Conservation (phyloP, 1,284 basidiomycete species). For the Leucoagaricus sp. region DNA sequence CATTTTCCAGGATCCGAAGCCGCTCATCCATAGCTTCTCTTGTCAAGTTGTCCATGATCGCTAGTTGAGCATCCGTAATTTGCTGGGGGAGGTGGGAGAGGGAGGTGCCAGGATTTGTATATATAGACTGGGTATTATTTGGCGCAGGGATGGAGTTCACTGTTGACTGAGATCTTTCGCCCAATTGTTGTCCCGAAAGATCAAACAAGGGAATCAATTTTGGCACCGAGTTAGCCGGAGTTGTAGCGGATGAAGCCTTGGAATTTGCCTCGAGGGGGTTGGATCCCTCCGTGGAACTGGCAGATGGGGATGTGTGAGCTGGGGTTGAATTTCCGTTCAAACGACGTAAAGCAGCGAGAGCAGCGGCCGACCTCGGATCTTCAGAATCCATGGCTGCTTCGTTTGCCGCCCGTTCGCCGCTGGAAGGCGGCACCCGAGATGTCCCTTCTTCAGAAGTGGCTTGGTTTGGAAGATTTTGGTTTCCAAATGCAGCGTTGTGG, state of each 20-base stretch:
- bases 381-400: slow-evolving; percentile 32
- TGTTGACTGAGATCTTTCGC: not conserved
- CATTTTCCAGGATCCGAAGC: slow-evolving; percentile 71
- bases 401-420: slow-evolving; percentile 30
- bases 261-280: not conserved
- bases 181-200: not conserved
- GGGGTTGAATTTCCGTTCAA: slow-evolving; percentile 1
- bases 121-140: not conserved
- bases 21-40: slow-evolving; percentile 84
- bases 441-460: not conserved
- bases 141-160: not conserved
- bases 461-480: not conserved
- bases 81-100: slow-evolving; percentile 43
- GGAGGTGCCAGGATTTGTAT: not conserved
- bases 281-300: not conserved
- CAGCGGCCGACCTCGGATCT: slow-evolving; percentile 22
- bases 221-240: not conserved
- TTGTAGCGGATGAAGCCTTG: not conserved
- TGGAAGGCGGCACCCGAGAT: slow-evolving; percentile 11
- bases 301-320: not conserved
- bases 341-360: slow-evolving; percentile 16
- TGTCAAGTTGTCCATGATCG: slow-evolving; percentile 61
- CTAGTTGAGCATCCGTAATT: slow-evolving; percentile 61
- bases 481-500: not conserved
- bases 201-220: slow-evolving; percentile 12